These are phyloP conservation scores for Carex pumila DNA, from an alignment of 176 grass and related monocot genomes.

Conservation along the genomic window DNA sequence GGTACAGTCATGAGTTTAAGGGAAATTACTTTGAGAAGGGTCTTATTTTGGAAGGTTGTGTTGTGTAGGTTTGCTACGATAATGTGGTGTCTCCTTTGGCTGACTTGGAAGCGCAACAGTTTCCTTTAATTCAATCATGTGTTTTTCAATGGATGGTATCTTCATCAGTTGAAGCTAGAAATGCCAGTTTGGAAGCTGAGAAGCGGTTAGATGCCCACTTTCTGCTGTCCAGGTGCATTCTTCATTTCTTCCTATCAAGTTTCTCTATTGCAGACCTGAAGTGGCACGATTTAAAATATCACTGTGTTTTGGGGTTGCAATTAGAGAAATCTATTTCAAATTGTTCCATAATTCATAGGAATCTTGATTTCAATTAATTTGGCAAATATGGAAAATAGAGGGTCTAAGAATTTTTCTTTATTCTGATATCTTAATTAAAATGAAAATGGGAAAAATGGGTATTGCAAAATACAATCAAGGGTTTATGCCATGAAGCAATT, in stretches of 20 bases:
- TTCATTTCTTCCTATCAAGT: conserved; percentile 18
- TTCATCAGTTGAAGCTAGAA: conserved; percentile 49
- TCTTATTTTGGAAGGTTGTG: conserved; percentile 8
- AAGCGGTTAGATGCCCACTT: conserved; percentile 74
- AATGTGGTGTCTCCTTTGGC: conserved; percentile 66
- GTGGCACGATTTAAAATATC: neutral
- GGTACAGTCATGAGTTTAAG: conserved; percentile 32
- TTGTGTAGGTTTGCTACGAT: conserved; percentile 53
- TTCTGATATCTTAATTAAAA: neutral
- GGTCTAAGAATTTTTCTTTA: neutral
- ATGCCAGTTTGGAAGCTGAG: conserved; percentile 75
- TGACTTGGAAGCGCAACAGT: conserved; percentile 78
- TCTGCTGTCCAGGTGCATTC: conserved; percentile 61
- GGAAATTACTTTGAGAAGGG: conserved; percentile 4
- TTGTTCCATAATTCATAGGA: neutral
- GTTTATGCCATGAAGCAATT: neutral
- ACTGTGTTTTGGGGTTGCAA: neutral
- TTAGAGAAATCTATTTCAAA: neutral
- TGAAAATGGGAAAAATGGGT: neutral
- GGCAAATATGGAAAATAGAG: neutral
- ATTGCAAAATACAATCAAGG: neutral
- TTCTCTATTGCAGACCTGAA: neutral
- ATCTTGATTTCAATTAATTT: neutral
- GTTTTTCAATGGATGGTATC: conserved; percentile 78
- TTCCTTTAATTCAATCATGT: conserved; percentile 87